These are phyloP conservation scores for Nemania sp. DNA, from an alignment of 2,329 filamentous ascomycete species.

Conservation along the genomic window DNA sequence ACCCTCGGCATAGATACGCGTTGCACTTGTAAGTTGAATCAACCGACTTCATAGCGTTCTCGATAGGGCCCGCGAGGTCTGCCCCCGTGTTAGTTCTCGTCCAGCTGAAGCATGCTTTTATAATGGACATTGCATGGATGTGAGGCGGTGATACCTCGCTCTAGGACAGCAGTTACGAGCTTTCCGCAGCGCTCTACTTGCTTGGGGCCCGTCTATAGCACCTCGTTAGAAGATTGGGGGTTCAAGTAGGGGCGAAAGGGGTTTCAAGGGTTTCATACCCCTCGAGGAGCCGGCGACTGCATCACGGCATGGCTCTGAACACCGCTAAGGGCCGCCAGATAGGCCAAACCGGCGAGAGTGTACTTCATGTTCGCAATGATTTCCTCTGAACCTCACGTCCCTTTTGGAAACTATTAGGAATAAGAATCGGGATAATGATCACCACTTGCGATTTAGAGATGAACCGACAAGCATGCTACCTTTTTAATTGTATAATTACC, in stretches of 20 bases:
- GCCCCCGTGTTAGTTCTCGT: not conserved
- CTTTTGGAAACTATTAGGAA: not conserved
- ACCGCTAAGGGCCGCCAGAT: slow-evolving; percentile 6
- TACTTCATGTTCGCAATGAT: slow-evolving; percentile 12
- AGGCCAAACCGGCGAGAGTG: not conserved
- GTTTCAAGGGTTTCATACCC: not conserved
- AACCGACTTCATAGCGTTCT: slow-evolving; percentile 34
- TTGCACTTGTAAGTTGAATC: slow-evolving; percentile 37
- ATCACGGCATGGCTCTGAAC: slow-evolving; percentile 27
- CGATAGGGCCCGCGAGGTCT: slow-evolving; percentile 38
- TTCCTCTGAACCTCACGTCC: not conserved
- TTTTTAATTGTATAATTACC: too few species aligned
- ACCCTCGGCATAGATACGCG: slow-evolving; percentile 39
- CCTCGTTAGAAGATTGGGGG: not conserved
- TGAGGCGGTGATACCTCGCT: slow-evolving; percentile 23
- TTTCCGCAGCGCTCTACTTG: slow-evolving; percentile 33
- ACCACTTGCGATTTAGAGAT: not conserved
- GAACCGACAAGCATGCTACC: not conserved
- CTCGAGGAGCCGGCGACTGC: slow-evolving; percentile 19
- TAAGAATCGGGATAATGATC: not conserved
- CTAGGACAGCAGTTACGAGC: slow-evolving; percentile 28
- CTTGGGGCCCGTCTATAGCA: slow-evolving; percentile 30
- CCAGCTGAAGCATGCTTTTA: not conserved
- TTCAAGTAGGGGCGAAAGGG: not conserved
- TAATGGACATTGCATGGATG: not conserved